These are phyloP conservation scores for Hyaloscypha variabilis DNA, from an alignment of 495 filamentous ascomycete genomes.

Conservation along the genomic window DNA sequence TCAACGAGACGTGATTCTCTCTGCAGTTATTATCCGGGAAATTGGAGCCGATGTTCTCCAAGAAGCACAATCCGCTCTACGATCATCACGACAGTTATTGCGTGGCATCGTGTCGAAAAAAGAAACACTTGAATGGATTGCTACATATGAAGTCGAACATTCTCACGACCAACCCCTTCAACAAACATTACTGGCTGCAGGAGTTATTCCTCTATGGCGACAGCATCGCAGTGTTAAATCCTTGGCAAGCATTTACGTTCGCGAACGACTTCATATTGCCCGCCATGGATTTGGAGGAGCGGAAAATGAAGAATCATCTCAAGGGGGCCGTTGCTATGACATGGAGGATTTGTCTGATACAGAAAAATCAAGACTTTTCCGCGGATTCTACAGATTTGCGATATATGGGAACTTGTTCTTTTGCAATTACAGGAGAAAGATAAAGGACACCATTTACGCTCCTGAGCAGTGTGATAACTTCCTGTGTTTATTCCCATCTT, in stretches of 20 bases:
- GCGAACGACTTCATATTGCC: neutral
- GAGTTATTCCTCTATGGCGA: neutral
- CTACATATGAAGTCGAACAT: neutral
- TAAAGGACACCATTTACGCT: too few species aligned
- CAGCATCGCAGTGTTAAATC: constrained; percentile 2
- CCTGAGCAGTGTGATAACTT: too few species aligned
- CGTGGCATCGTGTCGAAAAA: too few species aligned
- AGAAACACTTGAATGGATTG: constrained; percentile 1
- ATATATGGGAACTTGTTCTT: neutral
- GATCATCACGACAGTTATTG: too few species aligned
- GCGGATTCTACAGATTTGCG: constrained; percentile 4
- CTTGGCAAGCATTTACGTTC: neutral
- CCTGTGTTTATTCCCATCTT: too few species aligned
- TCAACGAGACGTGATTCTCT: too few species aligned
- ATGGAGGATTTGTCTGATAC: neutral
- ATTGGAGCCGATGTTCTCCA: too few species aligned
- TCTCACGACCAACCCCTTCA: neutral
- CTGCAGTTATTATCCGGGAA: too few species aligned
- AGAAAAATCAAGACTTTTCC: neutral
- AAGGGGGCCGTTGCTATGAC: neutral
- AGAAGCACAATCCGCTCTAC: too few species aligned
- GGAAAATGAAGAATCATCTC: neutral
- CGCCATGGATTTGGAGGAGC: neutral
- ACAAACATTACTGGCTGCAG: neutral
- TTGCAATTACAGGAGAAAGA: neutral